Conservation (phyloP, 305 asterid genomes). For the Lippia alba region DNA sequence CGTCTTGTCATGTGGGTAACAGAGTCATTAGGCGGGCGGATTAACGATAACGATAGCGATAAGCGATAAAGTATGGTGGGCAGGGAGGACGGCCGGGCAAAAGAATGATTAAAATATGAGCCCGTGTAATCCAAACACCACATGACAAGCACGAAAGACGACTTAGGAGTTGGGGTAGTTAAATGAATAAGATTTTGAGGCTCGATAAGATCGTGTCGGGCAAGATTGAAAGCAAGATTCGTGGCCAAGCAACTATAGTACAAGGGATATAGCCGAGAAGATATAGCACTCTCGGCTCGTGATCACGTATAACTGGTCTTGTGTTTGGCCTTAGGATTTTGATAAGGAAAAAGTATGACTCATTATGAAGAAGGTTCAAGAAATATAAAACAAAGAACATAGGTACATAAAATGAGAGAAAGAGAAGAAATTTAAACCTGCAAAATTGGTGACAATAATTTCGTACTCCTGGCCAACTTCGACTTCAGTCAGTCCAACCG, state of each 20-base stretch:
- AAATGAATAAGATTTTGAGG: background rate
- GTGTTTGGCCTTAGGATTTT: no score
- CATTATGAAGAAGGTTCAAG: no score
- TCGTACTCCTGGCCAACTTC: constrained; percentile 84
- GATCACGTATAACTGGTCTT: background rate
- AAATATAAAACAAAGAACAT: no score
- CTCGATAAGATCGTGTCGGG: constrained; percentile 1
- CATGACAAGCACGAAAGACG: constrained; percentile 37
- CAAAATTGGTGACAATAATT: constrained; percentile 76
- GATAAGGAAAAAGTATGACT: no score
- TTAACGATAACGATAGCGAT: constrained; percentile 15
- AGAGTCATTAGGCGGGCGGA: background rate
- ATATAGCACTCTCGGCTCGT: background rate
- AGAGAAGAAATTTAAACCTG: constrained; percentile 52
- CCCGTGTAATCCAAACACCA: constrained; percentile 33
- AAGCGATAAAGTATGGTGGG: constrained; percentile 9
- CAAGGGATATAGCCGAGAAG: background rate
- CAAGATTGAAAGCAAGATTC: constrained; percentile 10
- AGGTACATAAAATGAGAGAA: background rate
- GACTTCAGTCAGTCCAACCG: constrained; percentile 81
- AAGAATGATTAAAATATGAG: constrained; percentile 17
- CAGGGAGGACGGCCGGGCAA: constrained; percentile 29
- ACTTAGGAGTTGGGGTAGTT: background rate
- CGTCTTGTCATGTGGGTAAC: constrained; percentile 30
- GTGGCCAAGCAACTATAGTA: background rate